Percentiles rank a stretch among this genome's conserved stretches.
Evolutionary conservation across 805 yeast species (phyloP).

Genomic region (Ogataea ganodermae): DNA sequence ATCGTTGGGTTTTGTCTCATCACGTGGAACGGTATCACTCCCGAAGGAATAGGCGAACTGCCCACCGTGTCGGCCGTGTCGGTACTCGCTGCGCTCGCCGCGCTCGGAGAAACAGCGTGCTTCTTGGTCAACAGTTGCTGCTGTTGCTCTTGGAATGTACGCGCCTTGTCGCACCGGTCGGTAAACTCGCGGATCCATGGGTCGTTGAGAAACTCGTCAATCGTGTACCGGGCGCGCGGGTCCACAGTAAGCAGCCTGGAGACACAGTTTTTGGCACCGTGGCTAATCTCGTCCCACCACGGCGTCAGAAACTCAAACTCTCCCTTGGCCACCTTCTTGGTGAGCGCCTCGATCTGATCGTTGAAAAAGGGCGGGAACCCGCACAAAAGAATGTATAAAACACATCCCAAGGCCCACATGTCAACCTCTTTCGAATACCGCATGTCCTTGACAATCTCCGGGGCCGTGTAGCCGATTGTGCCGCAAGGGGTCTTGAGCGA

Average conservation of each 20-base stretch:
- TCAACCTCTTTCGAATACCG: constrained; percentile 91
- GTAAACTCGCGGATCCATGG: constrained; percentile 64
- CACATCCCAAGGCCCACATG: constrained; percentile 99
- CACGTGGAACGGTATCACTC: constrained; percentile 23
- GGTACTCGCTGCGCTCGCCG: background rate
- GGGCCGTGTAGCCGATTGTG: constrained; percentile 98
- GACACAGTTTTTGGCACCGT: constrained; percentile 70
- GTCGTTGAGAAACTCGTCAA: constrained; percentile 69
- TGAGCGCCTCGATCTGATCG: constrained; percentile 69
- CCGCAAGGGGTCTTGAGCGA: constrained; percentile 95
- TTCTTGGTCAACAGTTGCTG: constrained; percentile 18
- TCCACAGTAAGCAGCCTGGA: constrained; percentile 68
- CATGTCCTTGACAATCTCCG: constrained; percentile 95
- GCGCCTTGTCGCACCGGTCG: constrained; percentile 35
- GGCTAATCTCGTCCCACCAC: constrained; percentile 86
- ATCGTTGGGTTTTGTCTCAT: constrained; percentile 29
- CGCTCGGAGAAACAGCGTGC: constrained; percentile 6
- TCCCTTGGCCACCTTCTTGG: constrained; percentile 79
- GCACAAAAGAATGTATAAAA: constrained; percentile 86
- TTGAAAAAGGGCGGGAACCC: constrained; percentile 98
- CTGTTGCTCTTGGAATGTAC: constrained; percentile 21
- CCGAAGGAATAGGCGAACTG: constrained; percentile 8
- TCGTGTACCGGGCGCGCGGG: constrained; percentile 65
- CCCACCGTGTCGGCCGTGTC: too few species aligned
- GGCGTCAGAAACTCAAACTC: constrained; percentile 75